Evolutionary conservation across 129 eudicot species (phyloP).

Genomic region (Ambrosia artemisiifolia): DNA sequence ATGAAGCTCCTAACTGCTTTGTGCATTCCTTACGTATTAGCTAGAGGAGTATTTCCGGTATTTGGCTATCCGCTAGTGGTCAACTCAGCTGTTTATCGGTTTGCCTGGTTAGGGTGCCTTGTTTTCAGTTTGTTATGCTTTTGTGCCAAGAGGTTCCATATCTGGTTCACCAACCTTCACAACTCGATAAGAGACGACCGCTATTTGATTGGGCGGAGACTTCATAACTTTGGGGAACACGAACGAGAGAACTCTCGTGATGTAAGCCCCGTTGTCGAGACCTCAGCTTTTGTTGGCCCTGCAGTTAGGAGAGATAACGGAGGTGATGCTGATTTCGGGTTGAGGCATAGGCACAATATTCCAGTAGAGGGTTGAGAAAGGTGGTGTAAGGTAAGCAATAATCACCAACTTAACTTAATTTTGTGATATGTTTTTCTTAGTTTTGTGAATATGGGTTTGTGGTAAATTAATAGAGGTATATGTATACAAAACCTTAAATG

Average conservation of each 20-base stretch:
- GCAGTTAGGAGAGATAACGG: neutral
- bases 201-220: slow-evolving; percentile 81
- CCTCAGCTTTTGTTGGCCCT: neutral
- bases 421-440: slow-evolving; percentile 10
- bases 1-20: slow-evolving; percentile 90
- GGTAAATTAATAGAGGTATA: slow-evolving; percentile 24
- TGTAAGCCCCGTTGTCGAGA: neutral
- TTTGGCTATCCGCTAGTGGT: slow-evolving; percentile 86
- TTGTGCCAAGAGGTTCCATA: slow-evolving; percentile 79
- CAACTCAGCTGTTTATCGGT: slow-evolving; percentile 86
- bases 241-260: slow-evolving; percentile 18
- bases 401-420: slow-evolving; percentile 1
- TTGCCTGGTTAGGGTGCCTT: slow-evolving; percentile 90
- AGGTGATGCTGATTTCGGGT: slow-evolving; percentile 39
- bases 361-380: slow-evolving; percentile 36
- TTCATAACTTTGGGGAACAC: slow-evolving; percentile 78
- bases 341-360: slow-evolving; percentile 51
- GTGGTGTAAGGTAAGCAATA: slow-evolving; percentile 9
- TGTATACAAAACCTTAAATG: slow-evolving; percentile 1
- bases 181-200: slow-evolving; percentile 90
- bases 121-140: slow-evolving; percentile 54
- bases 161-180: slow-evolving; percentile 89
- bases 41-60: slow-evolving; percentile 79
- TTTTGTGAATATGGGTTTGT: slow-evolving; percentile 35
- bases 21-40: slow-evolving; percentile 82